Conservation (phyloP, 2,329 filamentous ascomycete genomes). For the Trichothecium sympodiale region DNA sequence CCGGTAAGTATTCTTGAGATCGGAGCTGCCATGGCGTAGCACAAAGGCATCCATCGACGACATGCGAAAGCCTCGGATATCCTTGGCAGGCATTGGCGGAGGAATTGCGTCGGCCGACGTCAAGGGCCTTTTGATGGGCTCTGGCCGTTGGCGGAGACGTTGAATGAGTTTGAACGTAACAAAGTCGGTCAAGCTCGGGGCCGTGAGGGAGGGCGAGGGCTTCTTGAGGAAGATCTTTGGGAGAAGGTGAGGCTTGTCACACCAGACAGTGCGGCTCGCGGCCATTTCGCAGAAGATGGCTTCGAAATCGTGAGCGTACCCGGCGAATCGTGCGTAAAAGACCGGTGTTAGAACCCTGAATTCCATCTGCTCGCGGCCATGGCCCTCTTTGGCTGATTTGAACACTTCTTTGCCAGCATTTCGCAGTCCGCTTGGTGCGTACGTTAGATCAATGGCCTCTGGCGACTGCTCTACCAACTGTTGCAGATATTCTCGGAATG, state of each 20-base stretch:
- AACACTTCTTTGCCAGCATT: constrained; percentile 25
- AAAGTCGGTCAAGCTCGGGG: constrained; percentile 25
- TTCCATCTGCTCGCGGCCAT: constrained; percentile 28
- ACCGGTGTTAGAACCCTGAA: constrained; percentile 50
- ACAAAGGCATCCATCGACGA: constrained; percentile 42
- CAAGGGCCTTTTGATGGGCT: constrained; percentile 26
- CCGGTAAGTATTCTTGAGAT: constrained; percentile 22
- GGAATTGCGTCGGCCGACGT: constrained; percentile 21
- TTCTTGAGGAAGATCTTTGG: constrained; percentile 31
- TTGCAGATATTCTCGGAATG: constrained; percentile 36
- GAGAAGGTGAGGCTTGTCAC: constrained; percentile 43
- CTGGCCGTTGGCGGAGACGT: constrained; percentile 28
- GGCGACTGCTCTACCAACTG: constrained; percentile 36
- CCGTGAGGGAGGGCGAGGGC: constrained; percentile 20
- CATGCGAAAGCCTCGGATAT: constrained; percentile 35
- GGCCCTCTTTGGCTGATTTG: constrained; percentile 17
- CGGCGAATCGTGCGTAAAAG: constrained; percentile 57
- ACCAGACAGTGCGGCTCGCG: constrained; percentile 46
- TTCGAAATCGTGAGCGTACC: constrained; percentile 51
- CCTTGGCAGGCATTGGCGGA: constrained; percentile 12
- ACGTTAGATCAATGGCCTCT: constrained; percentile 36
- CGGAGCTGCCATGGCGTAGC: constrained; percentile 16
- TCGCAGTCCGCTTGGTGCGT: constrained; percentile 38
- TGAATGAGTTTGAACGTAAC: constrained; percentile 32
- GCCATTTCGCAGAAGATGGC: constrained; percentile 49